Percentiles rank a stretch among this genome's conserved stretches.
Conservation (phyloP, 1,139 yeast genomes). For the Meyerozyma athensensis region DNA sequence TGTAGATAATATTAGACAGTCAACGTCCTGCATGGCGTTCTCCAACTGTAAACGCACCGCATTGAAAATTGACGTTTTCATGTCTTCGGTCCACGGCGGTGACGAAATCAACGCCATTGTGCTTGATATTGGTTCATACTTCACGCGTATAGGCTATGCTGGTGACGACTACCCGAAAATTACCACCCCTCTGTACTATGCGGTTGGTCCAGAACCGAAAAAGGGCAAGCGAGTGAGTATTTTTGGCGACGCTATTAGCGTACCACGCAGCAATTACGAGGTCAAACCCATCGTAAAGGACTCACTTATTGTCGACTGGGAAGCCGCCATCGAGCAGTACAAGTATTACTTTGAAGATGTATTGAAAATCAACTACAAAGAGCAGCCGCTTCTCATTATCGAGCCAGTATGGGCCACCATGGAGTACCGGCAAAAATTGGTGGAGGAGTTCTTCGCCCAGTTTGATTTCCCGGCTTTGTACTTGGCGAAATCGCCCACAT, state of each 20-base stretch:
- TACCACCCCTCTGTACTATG: constrained; percentile 62
- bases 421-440: constrained; percentile 62
- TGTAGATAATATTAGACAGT: constrained; percentile 14
- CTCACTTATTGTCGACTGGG: constrained; percentile 67
- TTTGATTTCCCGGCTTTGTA: constrained; percentile 83
- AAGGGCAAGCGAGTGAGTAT: constrained; percentile 16
- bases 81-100: constrained; percentile 38
- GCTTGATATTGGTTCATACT: constrained; percentile 82
- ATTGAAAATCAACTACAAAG: constrained; percentile 51
- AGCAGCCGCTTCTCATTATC: constrained; percentile 74
- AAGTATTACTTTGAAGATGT: constrained; percentile 45
- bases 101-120: constrained; percentile 91
- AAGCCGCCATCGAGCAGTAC: constrained; percentile 67
- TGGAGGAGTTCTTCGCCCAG: constrained; percentile 72
- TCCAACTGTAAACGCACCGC: background rate
- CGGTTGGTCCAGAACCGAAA: constrained; percentile 11
- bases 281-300: constrained; percentile 58
- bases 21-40: background rate
- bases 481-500: constrained; percentile 79
- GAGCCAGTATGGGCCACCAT: constrained; percentile 85
- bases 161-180: constrained; percentile 90
- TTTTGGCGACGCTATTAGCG: constrained; percentile 56
- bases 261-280: constrained; percentile 49
- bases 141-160: constrained; percentile 85
- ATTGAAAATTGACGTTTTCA: constrained; percentile 12